phyloP scores from a whole-genome alignment of 2,329 filamentous ascomycete genomes.

The Diaporthe citrichinensis region DNA sequence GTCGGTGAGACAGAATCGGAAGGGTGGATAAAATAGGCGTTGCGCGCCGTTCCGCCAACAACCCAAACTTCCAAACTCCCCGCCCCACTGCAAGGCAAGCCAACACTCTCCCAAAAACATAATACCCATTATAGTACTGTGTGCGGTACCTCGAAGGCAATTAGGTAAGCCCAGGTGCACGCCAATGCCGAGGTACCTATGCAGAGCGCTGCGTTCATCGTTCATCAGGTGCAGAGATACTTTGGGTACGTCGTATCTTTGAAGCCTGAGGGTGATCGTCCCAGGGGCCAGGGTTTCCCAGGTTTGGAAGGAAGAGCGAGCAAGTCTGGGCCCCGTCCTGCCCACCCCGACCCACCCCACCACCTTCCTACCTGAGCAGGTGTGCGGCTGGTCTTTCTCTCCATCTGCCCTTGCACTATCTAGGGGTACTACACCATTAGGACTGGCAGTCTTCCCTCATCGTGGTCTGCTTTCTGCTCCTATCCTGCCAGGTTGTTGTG shows the following conservation, averaged over 20 bases:
- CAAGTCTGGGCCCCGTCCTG: neutral
- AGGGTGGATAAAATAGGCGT: neutral
- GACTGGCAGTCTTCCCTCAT: neutral
- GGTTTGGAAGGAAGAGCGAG: neutral
- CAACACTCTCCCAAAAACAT: neutral
- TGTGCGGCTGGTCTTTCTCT: neutral
- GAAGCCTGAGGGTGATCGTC: neutral
- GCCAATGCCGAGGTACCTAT: neutral
- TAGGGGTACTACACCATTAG: neutral
- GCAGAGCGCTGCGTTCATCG: neutral
- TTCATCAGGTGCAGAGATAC: neutral
- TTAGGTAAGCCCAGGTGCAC: constrained; percentile 5
- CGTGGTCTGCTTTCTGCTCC: neutral
- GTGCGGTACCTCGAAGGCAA: neutral
- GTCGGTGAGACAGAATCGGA: neutral
- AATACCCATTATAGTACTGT: neutral
- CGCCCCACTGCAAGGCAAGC: neutral
- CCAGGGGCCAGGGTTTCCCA: neutral
- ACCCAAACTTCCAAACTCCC: neutral
- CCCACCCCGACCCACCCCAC: neutral
- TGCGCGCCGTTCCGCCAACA: constrained; percentile 18
- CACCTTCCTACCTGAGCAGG: constrained; percentile 6
- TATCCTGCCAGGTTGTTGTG: neutral
- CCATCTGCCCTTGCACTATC: neutral
- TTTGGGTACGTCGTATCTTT: neutral